Conservation (phyloP, 2,329 filamentous ascomycete genomes). For the Mycogone perniciosa region DNA sequence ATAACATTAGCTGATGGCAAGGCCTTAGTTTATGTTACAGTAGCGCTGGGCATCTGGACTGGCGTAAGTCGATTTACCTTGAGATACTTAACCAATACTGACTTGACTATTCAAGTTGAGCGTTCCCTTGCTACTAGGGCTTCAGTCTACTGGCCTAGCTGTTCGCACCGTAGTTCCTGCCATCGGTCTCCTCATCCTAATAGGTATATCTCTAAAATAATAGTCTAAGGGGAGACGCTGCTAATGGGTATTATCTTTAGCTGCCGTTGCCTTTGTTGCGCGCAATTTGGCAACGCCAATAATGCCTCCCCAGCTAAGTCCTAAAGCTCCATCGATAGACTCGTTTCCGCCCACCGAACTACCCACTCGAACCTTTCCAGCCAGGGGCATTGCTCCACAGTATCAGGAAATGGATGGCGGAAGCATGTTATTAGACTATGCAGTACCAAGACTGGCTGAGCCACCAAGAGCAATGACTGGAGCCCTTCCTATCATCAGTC, state of each 20-base stretch:
- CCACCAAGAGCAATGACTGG: constrained; percentile 3
- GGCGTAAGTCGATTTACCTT: constrained; percentile 35
- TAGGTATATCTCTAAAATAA: constrained; percentile 33
- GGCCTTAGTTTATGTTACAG: constrained; percentile 35
- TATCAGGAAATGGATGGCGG: neutral
- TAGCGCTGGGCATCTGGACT: constrained; percentile 47
- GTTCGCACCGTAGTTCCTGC: constrained; percentile 46
- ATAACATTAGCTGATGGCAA: constrained; percentile 29
- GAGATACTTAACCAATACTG: neutral
- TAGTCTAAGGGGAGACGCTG: neutral
- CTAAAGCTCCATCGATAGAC: constrained; percentile 1
- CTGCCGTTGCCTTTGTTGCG: constrained; percentile 32
- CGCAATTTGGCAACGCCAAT: constrained; percentile 11
- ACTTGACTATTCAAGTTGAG: constrained; percentile 36
- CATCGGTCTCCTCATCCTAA: constrained; percentile 41
- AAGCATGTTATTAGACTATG: too few relatives aligned
- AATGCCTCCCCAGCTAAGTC: neutral
- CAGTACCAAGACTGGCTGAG: neutral
- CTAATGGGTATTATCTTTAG: constrained; percentile 13
- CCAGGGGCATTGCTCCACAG: constrained; percentile 13
- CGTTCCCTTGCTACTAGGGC: constrained; percentile 44
- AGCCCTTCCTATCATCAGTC: constrained; percentile 32
- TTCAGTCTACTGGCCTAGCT: constrained; percentile 35
- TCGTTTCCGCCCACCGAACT: neutral
- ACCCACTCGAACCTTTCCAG: neutral